A percentile compares a stretch with the other conserved stretches of the same genome.
phyloP scores from a whole-genome alignment of 2,329 filamentous ascomycete genomes.

The Nemania serpens region DNA sequence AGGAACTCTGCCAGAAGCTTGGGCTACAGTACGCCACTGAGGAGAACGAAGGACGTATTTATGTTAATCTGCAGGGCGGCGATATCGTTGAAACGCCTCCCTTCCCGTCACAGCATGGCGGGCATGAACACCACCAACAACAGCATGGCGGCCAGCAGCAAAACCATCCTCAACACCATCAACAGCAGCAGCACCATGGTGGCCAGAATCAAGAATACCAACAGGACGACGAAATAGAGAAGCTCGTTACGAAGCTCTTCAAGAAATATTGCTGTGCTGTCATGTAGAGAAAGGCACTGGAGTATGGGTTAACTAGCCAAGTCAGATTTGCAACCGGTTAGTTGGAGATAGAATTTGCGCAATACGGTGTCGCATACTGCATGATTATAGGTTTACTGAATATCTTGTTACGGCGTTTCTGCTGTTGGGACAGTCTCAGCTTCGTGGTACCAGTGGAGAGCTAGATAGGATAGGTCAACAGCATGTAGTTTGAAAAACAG shows the following conservation, averaged over 20 bases:
- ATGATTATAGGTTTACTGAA: neutral
- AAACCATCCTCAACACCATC: conserved; percentile 43
- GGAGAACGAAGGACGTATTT: conserved; percentile 85
- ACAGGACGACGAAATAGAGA: conserved; percentile 17
- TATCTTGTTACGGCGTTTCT: no score
- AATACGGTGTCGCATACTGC: no score
- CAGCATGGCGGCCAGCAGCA: conserved; percentile 46
- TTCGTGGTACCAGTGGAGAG: no score
- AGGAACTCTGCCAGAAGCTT: conserved; percentile 81
- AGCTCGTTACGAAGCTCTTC: conserved; percentile 14
- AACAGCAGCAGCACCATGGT: conserved; percentile 43
- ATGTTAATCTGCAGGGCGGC: conserved; percentile 81
- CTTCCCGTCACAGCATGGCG: conserved; percentile 41
- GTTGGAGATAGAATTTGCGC: no score
- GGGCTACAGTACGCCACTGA: conserved; percentile 85
- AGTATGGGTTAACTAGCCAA: neutral
- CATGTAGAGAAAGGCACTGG: conserved; percentile 8
- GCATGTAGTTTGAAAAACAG: no score
- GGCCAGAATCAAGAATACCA: conserved; percentile 16
- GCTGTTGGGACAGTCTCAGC: no score
- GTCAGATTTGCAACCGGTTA: no score
- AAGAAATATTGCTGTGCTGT: conserved; percentile 24
- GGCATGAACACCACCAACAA: conserved; percentile 44
- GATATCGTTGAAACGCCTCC: conserved; percentile 46
- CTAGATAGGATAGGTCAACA: no score